These are phyloP conservation scores for Sicyos edulis DNA, from an alignment of 306 rosid genomes.

Conservation along the genomic window DNA sequence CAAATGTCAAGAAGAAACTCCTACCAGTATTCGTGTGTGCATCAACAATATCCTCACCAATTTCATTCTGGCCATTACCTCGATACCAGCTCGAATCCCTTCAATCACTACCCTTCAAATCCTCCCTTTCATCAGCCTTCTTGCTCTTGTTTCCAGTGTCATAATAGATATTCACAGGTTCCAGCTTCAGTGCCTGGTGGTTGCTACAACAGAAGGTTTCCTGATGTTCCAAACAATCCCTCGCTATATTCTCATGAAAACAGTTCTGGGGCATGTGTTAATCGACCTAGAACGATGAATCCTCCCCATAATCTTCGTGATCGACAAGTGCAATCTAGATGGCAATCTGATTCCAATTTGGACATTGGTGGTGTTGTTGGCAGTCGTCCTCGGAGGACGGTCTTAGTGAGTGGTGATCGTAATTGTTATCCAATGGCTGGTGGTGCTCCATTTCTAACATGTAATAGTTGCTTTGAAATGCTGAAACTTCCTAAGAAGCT, in stretches of 20 bases:
- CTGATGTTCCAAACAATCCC: constrained; percentile 48
- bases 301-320: constrained; percentile 40
- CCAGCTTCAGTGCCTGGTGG: constrained; percentile 44
- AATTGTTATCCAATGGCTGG: constrained; percentile 67
- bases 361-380: constrained; percentile 38
- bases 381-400: constrained; percentile 45
- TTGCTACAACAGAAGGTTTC: constrained; percentile 46
- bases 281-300: not conserved
- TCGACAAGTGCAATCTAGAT: constrained; percentile 44
- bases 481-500: constrained; percentile 74
- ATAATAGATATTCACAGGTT: constrained; percentile 44
- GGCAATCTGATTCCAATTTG: constrained; percentile 52
- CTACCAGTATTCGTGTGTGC: constrained; percentile 39
- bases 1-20: constrained; percentile 46
- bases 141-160: constrained; percentile 72
- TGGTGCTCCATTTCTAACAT: constrained; percentile 87
- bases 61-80: constrained; percentile 55
- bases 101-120: constrained; percentile 43
- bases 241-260: constrained; percentile 41
- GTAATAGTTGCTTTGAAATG: constrained; percentile 73
- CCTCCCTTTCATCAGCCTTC: constrained; percentile 59
- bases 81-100: constrained; percentile 42
- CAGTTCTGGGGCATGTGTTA: too few relatives aligned
- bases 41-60: constrained; percentile 55
- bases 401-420: constrained; percentile 36